Percentiles rank a stretch among this genome's conserved stretches.
phyloP scores from a whole-genome alignment of 495 filamentous ascomycete genomes.

The Aspergillus avenaceus region DNA sequence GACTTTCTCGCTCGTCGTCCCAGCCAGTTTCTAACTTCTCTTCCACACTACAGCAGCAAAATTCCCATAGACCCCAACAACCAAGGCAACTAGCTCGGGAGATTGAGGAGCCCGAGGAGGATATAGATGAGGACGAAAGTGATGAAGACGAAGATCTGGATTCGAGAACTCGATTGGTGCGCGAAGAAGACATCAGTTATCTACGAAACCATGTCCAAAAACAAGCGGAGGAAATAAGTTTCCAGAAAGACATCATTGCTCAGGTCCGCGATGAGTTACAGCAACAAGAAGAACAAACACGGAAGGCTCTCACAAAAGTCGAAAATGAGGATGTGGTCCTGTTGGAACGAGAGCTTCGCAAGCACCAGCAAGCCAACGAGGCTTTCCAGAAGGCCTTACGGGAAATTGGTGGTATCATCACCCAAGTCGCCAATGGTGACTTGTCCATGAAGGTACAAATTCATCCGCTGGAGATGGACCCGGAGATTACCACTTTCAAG shows the following conservation, averaged over 20 bases:
- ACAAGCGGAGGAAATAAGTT: conserved; percentile 72
- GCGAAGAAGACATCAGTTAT: conserved; percentile 65
- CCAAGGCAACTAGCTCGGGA: conserved; percentile 18
- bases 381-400: conserved; percentile 96
- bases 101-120: conserved; percentile 26
- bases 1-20: conserved; percentile 36
- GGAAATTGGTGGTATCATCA: conserved; percentile 96
- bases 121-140: conserved; percentile 37
- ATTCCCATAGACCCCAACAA: conserved; percentile 26
- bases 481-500: conserved; percentile 99
- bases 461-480: conserved; percentile 95
- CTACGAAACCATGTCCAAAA: conserved; percentile 73
- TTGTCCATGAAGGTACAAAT: conserved; percentile 97
- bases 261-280: conserved; percentile 63
- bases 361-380: conserved; percentile 96
- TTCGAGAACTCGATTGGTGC: conserved; percentile 43
- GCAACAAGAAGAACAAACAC: conserved; percentile 58
- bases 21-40: conserved; percentile 38
- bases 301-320: conserved; percentile 51
- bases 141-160: conserved; percentile 39
- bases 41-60: conserved; percentile 40
- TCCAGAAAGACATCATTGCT: conserved; percentile 65
- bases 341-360: conserved; percentile 87
- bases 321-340: conserved; percentile 61
- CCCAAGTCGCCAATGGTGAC: conserved; percentile 91